Percentiles rank a stretch among this genome's conserved stretches.
Evolutionary conservation across 306 rosid species (phyloP).

Genomic region (Boehmeria nivea): DNA sequence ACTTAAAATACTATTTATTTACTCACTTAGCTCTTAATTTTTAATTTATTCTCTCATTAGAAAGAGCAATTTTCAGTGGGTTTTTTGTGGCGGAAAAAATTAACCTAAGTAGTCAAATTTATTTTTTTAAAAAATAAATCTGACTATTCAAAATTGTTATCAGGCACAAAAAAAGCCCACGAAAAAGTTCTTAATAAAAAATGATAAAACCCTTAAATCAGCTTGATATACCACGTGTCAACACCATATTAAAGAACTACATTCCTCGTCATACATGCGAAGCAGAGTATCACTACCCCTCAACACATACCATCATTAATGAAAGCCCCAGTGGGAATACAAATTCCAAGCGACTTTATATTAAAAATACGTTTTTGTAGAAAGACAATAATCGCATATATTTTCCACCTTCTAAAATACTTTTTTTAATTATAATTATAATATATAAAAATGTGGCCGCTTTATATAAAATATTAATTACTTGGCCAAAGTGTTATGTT

Average conservation of each 20-base stretch:
- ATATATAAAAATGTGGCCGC: no score
- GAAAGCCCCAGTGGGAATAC: neutral
- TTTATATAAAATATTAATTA: neutral
- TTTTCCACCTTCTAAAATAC: slow-evolving; percentile 7
- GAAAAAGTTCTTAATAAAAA: no score
- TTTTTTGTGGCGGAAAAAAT: no score
- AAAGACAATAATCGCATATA: neutral
- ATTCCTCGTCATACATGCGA: neutral
- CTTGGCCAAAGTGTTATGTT: slow-evolving; percentile 16
- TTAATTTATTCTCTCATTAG: no score
- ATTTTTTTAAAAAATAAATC: no score
- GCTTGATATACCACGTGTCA: neutral
- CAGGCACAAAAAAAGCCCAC: no score
- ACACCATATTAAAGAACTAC: neutral
- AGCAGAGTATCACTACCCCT: slow-evolving; percentile 6
- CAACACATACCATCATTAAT: neutral
- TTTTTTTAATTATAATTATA: neutral
- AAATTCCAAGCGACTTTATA: slow-evolving; percentile 1
- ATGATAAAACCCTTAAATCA: no score
- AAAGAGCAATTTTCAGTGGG: no score
- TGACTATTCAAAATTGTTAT: no score
- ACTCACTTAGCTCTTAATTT: no score
- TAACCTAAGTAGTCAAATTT: no score
- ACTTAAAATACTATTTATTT: no score
- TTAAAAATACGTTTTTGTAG: neutral